phyloP scores from a whole-genome alignment of 2,329 filamentous ascomycete genomes.

The Trichoderma sp. region DNA sequence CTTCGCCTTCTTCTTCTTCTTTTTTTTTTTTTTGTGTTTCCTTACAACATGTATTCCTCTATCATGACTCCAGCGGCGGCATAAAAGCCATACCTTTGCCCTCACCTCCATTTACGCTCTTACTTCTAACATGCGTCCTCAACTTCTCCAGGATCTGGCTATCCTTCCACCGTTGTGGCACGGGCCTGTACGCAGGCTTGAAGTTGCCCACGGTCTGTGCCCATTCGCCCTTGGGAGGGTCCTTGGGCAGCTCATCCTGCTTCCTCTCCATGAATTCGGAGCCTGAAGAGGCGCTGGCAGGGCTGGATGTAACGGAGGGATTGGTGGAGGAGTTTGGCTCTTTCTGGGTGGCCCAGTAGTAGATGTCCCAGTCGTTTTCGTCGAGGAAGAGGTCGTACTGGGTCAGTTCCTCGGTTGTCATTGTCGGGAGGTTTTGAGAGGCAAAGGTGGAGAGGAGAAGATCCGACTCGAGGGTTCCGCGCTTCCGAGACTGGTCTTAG shows the following conservation, averaged over 20 bases:
- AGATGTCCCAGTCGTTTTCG: constrained; percentile 99
- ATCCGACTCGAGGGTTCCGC: constrained; percentile 93
- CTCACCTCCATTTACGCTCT: constrained; percentile 51
- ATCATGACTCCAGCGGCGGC: constrained; percentile 49
- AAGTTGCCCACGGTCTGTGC: constrained; percentile 94
- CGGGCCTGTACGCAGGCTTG: constrained; percentile 89
- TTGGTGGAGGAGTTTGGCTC: constrained; percentile 51
- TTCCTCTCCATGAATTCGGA: neutral
- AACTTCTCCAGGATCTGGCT: constrained; percentile 79
- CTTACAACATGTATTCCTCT: too few relatives aligned
- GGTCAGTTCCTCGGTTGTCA: constrained; percentile 73
- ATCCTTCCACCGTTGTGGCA: constrained; percentile 81
- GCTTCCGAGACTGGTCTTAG: constrained; percentile 92
- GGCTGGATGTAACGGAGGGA: constrained; percentile 38
- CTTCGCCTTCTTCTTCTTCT: neutral
- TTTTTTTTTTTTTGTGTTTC: neutral
- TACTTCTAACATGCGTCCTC: constrained; percentile 74
- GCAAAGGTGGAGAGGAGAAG: constrained; percentile 96
- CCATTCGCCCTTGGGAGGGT: constrained; percentile 74
- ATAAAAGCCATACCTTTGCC: constrained; percentile 61
- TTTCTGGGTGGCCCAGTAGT: constrained; percentile 98
- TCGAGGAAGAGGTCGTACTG: constrained; percentile 94
- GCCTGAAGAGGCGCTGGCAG: constrained; percentile 35
- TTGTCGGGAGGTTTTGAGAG: constrained; percentile 71
- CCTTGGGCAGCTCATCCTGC: constrained; percentile 41